Base-by-base conservation (phyloP, 352 stramenopile species). In the Globisporangium perplexum region DNA sequence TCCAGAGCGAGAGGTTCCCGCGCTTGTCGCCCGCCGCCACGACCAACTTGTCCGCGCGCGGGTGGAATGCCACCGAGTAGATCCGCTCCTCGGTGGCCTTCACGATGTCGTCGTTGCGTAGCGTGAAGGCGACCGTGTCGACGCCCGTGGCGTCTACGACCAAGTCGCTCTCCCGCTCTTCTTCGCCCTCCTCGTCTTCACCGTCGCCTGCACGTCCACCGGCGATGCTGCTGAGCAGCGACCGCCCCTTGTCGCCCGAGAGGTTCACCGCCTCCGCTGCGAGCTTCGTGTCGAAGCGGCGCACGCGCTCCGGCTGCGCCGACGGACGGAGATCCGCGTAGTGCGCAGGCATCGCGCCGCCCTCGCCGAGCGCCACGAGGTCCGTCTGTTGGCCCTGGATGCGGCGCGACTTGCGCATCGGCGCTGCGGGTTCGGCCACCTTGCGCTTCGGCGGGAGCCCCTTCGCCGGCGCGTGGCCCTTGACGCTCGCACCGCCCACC, bases 51-150 rank as follows among this genome's bases (percentile, higher is more conserved):
- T 88, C 74, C 1, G 59, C 50, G 36, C 76, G 77, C 7, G 83
- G 83, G 39, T 90, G 82, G 65, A 95, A 86, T 18, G 72, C 75
- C 26, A 95, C 61, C 5, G 81, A 79, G 47, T 90, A 95, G 30
- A 96, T 72, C 35, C 86, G 76, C 50, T 88, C 73, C 17, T 82
- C 67, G 17, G 74, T 60, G 1, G 83, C 78, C 60, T 95, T 95
- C 38, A 77, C 71, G 4, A 95, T 68, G 66, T 93, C 85, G 0
- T 63, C 46, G 18, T 68, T 57, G 17, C 55, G 45, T 24, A 96
- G 48, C 1, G 59, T 41, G 46, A 91, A 95, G 12, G 47, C 30
- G 20, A 87, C 57, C 0, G 63, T 60, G 5, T 82, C 66, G 0
- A 88, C 58, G 17, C 71, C 72, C 6, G 31, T 58, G 1, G 70